Conservation (phyloP, 2,329 filamentous ascomycete genomes). For the Rutstroemia sp. region DNA sequence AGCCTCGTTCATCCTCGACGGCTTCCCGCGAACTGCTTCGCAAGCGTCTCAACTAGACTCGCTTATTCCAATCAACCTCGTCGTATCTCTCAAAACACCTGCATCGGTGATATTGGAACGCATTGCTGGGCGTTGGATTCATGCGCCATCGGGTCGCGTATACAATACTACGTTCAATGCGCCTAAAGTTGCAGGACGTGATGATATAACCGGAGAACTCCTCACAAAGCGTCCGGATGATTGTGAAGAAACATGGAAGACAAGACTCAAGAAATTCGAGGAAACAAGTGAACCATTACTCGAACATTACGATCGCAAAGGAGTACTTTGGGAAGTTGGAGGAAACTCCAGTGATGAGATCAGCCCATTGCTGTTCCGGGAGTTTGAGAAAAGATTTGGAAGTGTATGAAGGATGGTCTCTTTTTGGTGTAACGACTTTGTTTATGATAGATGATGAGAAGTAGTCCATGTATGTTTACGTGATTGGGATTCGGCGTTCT, state of each 20-base stretch:
- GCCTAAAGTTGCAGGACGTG: conserved; percentile 69
- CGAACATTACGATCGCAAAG: conserved; percentile 80
- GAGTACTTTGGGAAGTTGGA: conserved; percentile 78
- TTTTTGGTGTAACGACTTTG: background rate
- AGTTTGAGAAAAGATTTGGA: conserved; percentile 73
- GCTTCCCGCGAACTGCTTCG: conserved; percentile 80
- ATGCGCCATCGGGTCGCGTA: conserved; percentile 81
- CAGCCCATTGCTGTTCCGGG: conserved; percentile 74
- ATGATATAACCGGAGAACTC: conserved; percentile 85
- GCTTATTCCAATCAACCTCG: conserved; percentile 90
- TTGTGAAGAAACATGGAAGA: conserved; percentile 75
- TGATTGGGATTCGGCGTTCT: background rate
- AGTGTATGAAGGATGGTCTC: background rate
- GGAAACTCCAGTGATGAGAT: conserved; percentile 94
- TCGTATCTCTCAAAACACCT: conserved; percentile 79
- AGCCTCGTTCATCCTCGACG: conserved; percentile 91
- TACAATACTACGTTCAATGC: conserved; percentile 95
- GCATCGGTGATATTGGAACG: conserved; percentile 80
- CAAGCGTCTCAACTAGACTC: conserved; percentile 74
- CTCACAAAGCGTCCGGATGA: conserved; percentile 82
- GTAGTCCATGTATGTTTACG: too few relatives aligned
- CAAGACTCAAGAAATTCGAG: conserved; percentile 74
- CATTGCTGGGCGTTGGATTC: conserved; percentile 88
- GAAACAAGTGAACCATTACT: conserved; percentile 80
- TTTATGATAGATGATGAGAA: background rate